A percentile compares a stretch with the other conserved stretches of the same genome.
These are phyloP conservation scores for Leccinum sublutescens DNA, from an alignment of 768 basidiomycete species.

Conservation along the genomic window DNA sequence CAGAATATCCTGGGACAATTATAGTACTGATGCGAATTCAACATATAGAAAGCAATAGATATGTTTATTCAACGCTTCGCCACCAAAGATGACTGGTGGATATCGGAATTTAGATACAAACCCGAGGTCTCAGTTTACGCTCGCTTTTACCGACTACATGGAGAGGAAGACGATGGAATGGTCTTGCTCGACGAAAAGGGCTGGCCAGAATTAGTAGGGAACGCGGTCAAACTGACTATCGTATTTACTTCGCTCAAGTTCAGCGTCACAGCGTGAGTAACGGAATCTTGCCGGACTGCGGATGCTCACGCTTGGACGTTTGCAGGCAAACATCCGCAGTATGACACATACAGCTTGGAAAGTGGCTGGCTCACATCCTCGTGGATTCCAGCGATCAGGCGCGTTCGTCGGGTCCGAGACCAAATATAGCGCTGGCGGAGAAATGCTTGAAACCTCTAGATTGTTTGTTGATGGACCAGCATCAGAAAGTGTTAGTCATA, in stretches of 20 bases:
- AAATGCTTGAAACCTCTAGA: neutral
- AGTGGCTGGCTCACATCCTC: neutral
- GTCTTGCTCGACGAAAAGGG: constrained; percentile 32
- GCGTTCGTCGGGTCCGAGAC: neutral
- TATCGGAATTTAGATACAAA: constrained; percentile 34
- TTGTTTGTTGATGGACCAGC: no score
- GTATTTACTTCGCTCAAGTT: constrained; percentile 37
- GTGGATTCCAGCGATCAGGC: neutral
- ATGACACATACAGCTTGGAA: constrained; percentile 7
- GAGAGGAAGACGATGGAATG: constrained; percentile 35
- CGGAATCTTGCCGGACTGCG: constrained; percentile 1
- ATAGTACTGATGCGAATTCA: constrained; percentile 8
- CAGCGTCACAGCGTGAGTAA: constrained; percentile 31
- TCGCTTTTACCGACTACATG: constrained; percentile 33
- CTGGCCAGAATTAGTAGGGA: constrained; percentile 33
- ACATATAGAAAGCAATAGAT: constrained; percentile 31
- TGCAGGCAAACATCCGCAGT: constrained; percentile 28
- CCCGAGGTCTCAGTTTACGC: constrained; percentile 35
- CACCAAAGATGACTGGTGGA: constrained; percentile 36
- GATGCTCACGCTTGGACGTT: constrained; percentile 3
- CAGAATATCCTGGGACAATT: neutral
- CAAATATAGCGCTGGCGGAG: neutral
- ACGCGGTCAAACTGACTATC: constrained; percentile 32
- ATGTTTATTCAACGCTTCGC: constrained; percentile 35
- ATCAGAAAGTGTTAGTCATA: constrained; percentile 4